These are phyloP conservation scores for Heterobasidion annosum DNA, from an alignment of 1,284 basidiomycete species.

Conservation along the genomic window DNA sequence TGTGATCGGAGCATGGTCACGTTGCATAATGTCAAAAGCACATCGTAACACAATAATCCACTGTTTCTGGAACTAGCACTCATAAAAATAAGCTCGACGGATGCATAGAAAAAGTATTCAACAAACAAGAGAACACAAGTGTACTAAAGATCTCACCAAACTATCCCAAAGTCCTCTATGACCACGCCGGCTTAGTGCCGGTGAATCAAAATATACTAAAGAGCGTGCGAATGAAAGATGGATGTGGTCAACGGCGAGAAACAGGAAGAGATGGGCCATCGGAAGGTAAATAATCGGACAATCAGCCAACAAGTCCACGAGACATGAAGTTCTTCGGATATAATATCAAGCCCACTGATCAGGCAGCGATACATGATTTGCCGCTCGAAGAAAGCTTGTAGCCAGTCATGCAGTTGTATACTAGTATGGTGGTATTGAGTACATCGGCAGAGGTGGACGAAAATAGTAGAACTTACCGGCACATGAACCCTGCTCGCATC, in stretches of 20 bases:
- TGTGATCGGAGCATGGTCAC: background rate
- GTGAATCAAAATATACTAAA: no score
- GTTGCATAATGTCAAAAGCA: no score
- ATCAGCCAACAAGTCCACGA: no score
- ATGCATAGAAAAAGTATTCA: background rate
- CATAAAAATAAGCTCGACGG: background rate
- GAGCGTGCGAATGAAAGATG: no score
- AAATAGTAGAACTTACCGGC: slow-evolving; percentile 26
- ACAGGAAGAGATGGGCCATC: no score
- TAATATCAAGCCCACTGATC: background rate
- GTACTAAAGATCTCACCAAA: background rate
- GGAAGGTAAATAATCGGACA: no score
- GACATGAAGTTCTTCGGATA: no score
- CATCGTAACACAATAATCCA: no score
- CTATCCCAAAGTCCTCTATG: no score
- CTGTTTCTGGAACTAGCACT: no score
- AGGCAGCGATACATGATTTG: slow-evolving; percentile 34
- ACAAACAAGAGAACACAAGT: background rate
- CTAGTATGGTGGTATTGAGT: slow-evolving; percentile 20
- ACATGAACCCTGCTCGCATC: slow-evolving; percentile 53
- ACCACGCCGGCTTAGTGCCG: no score
- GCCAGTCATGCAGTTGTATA: slow-evolving; percentile 51
- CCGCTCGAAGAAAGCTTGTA: slow-evolving; percentile 40
- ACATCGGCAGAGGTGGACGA: slow-evolving; percentile 1
- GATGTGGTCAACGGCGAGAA: no score